Evolutionary conservation across 306 rosid genomes (phyloP).

Genomic region (Macrotyloma uniflorum): DNA sequence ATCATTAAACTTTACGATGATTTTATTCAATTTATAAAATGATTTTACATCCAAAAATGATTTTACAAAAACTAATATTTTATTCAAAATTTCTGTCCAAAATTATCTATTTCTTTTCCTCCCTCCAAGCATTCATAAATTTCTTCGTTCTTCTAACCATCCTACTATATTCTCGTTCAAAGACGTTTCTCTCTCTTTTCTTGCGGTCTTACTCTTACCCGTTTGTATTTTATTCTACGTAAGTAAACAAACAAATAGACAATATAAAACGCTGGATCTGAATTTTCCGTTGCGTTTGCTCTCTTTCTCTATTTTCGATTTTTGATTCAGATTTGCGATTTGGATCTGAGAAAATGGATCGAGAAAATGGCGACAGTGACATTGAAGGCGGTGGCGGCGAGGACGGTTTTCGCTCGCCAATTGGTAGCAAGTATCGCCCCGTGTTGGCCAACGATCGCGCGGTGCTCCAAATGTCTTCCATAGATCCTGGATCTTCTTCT

Average conservation of each 20-base stretch:
- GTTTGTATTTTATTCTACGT: neutral
- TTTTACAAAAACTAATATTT: neutral
- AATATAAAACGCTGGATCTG: conserved; percentile 31
- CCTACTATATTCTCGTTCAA: conserved; percentile 39
- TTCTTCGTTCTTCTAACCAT: neutral
- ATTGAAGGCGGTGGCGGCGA: conserved; percentile 63
- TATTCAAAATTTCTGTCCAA: neutral
- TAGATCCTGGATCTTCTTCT: conserved; percentile 87
- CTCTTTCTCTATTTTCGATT: neutral
- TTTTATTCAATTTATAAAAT: too few species aligned
- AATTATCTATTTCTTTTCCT: neutral
- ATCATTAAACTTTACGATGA: too few species aligned
- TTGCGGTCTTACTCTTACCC: neutral
- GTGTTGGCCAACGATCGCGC: conserved; percentile 94
- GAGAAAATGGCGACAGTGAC: conserved; percentile 75
- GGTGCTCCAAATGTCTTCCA: conserved; percentile 93
- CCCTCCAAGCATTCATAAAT: conserved; percentile 16
- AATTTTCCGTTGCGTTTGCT: conserved; percentile 8
- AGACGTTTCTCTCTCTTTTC: conserved; percentile 6
- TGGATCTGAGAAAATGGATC: conserved; percentile 28
- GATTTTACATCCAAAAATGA: too few species aligned
- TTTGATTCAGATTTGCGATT: conserved; percentile 34
- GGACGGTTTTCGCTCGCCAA: conserved; percentile 63
- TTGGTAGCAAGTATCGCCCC: conserved; percentile 84
- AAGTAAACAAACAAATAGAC: neutral